A percentile compares a stretch with the other conserved stretches of the same genome.
These are phyloP conservation scores for Sporothrix variecibatus DNA, from an alignment of 2,329 filamentous ascomycete species.

Conservation along the genomic window DNA sequence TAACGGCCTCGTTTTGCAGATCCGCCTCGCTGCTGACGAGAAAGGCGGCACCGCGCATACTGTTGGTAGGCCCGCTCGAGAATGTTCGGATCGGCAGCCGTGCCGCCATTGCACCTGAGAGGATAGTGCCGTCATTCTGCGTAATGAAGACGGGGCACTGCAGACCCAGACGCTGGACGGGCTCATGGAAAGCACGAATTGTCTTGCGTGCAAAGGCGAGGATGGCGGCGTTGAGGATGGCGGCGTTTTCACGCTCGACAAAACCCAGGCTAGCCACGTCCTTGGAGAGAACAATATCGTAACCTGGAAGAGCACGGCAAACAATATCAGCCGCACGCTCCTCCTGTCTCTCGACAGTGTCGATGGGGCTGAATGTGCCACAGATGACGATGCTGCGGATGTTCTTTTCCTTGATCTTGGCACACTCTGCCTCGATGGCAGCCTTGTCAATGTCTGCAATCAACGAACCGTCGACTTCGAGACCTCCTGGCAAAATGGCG, in stretches of 20 bases:
- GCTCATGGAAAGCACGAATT: constrained; percentile 56
- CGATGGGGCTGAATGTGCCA: constrained; percentile 57
- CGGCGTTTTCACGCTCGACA: constrained; percentile 65
- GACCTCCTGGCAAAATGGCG: constrained; percentile 50
- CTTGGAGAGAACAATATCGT: constrained; percentile 52
- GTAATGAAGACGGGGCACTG: constrained; percentile 61
- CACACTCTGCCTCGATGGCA: constrained; percentile 45
- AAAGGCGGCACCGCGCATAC: constrained; percentile 64
- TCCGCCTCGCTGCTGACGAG: constrained; percentile 44
- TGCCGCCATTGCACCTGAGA: constrained; percentile 55
- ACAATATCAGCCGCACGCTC: constrained; percentile 50
- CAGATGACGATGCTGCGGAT: constrained; percentile 52
- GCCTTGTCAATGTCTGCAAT: constrained; percentile 49
- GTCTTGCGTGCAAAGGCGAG: constrained; percentile 58
- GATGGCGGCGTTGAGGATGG: constrained; percentile 65
- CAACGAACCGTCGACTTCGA: constrained; percentile 53
- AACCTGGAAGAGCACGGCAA: constrained; percentile 42
- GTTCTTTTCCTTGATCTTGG: constrained; percentile 43
- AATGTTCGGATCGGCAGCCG: constrained; percentile 62
- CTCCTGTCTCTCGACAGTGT: constrained; percentile 51
- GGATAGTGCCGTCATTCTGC: constrained; percentile 64
- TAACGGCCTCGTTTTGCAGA: constrained; percentile 42
- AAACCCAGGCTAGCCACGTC: constrained; percentile 57
- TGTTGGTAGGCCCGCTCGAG: constrained; percentile 64
- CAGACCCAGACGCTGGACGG: constrained; percentile 52